Conservation (phyloP, 2,329 filamentous ascomycete genomes). For the Teratosphaeria gauchensis region DNA sequence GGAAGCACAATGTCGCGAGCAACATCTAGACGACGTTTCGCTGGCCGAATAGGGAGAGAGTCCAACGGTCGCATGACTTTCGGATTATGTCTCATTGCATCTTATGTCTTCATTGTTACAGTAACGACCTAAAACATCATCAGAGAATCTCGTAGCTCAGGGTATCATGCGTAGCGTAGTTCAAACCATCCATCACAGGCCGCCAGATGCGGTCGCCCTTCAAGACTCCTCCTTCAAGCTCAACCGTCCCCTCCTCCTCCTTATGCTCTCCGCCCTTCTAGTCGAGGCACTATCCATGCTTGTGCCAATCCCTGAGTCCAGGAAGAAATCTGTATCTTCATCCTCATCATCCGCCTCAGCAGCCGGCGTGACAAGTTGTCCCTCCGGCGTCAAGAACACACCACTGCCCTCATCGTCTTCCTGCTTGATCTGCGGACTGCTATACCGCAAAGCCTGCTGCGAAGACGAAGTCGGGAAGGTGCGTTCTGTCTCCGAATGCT, state of each 20-base stretch:
- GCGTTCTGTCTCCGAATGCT: constrained; percentile 37
- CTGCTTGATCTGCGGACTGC: constrained; percentile 18
- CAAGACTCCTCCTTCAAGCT: constrained; percentile 4
- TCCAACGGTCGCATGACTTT: background rate
- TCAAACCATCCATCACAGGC: background rate
- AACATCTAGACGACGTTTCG: background rate
- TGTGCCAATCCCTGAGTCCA: constrained; percentile 41
- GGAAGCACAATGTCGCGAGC: no score
- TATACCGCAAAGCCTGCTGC: constrained; percentile 32
- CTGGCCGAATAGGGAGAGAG: background rate
- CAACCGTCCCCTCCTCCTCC: constrained; percentile 16
- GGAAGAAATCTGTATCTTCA: constrained; percentile 34
- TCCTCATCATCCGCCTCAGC: constrained; percentile 34
- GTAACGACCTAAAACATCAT: background rate
- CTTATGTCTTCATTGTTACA: background rate
- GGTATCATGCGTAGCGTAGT: background rate
- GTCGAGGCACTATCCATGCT: constrained; percentile 35
- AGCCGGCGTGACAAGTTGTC: constrained; percentile 6
- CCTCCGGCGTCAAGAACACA: constrained; percentile 9
- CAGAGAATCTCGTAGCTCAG: background rate
- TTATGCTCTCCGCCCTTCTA: constrained; percentile 20
- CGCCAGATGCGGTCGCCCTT: background rate
- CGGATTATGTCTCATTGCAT: background rate
- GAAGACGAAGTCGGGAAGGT: constrained; percentile 40
- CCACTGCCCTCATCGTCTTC: constrained; percentile 17